Base-by-base conservation (phyloP, 352 stramenopile genomes). In the Phytophthora vignae region DNA sequence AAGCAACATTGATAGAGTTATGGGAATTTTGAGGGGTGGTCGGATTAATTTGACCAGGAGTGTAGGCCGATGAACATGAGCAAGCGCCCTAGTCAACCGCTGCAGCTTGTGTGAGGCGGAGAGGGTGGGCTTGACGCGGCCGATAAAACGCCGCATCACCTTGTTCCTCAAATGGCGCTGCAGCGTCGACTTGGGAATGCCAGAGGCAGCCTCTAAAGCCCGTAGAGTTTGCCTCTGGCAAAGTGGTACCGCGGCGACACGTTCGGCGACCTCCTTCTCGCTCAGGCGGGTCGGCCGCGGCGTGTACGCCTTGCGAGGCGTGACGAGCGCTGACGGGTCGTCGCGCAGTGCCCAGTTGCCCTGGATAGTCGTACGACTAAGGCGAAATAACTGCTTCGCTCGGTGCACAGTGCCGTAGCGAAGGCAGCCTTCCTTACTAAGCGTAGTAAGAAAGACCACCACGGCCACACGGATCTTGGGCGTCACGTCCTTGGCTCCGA, bases 361-460 rank as follows among this genome's bases (percentile, higher is more conserved):
- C 11, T 62, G 10, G 15, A 62, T 62, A 22, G 21, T 12, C 0
- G 55, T 22, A 3, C 55, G 55, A 4, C 55, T 62, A 5, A 62
- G 11, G 19, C 14, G 36, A 40, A 62, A 52, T 36, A 38, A 2
- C 38, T 53, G 12, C 55, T 53, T 42, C 4, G 55, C 38, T 25
- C 36, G 9, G 4, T 15, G 5, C 42, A 52, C 15, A 2, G 38
- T 62, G 21, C 55, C 19, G 27, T 62, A 62, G 6, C 55, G 36
- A 17, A 62, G 36, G 55, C 38, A 38, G 36, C 36, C 55, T 12
- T 62, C 55, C 22, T 53, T 62, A 29, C 38, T 62, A 27, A 36
- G 55, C 3, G 55, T 62, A 53, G 55, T 29, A 22, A 62, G 38
- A 17, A 42, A 62, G 55, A 62, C 55, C 55, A 14, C 55, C 55